Conservation (phyloP, 179 eudicot genomes). For the Camellia oleifera region DNA sequence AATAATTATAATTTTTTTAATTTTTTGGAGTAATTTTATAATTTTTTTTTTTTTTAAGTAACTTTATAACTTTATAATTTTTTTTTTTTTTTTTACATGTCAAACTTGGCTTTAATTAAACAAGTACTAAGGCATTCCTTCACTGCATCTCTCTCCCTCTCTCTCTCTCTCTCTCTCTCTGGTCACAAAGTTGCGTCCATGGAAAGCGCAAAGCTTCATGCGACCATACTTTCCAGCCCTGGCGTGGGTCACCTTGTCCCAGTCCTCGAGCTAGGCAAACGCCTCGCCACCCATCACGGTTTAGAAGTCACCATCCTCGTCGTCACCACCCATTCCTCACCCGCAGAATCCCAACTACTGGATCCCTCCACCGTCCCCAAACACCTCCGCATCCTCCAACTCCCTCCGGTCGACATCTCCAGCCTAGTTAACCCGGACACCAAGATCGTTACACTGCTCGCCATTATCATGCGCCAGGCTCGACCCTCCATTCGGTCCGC, state of each 20-base stretch:
- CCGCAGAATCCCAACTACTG: slow-evolving; percentile 23
- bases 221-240: background rate
- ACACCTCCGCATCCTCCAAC: slow-evolving; percentile 15
- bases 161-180: no score
- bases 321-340: slow-evolving; percentile 22
- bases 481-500: slow-evolving; percentile 31
- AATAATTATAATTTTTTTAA: no score
- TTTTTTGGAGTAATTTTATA: no score
- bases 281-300: slow-evolving; percentile 11
- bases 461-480: slow-evolving; percentile 34
- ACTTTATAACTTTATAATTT: no score
- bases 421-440: slow-evolving; percentile 23
- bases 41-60: no score
- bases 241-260: slow-evolving; percentile 15
- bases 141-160: no score
- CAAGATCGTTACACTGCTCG: slow-evolving; percentile 25
- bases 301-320: slow-evolving; percentile 16
- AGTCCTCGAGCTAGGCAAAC: slow-evolving; percentile 8
- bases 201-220: slow-evolving; percentile 17
- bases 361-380: slow-evolving; percentile 3
- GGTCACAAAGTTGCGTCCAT: background rate
- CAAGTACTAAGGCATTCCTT: no score
- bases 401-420: slow-evolving; percentile 32
- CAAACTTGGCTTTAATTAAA: no score
- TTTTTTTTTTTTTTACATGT: no score